Conservation (phyloP, 768 basidiomycete genomes). For the Hygrophoropsis aurantiaca region DNA sequence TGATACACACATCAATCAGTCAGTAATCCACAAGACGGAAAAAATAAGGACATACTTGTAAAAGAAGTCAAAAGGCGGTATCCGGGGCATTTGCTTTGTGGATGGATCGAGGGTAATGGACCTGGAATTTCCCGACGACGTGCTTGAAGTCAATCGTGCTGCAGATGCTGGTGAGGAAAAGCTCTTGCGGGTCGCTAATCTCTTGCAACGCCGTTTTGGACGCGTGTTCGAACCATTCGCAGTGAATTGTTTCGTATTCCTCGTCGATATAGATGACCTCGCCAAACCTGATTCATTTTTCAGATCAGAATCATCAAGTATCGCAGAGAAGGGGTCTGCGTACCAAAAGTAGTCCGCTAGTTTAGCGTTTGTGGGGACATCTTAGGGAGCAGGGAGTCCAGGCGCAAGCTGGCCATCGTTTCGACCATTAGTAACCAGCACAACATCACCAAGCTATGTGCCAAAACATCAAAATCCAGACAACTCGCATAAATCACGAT, state of each 20-base stretch:
- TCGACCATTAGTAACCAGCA: conserved; percentile 50
- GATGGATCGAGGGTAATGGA: no score
- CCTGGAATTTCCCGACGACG: no score
- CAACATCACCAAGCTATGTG: conserved; percentile 67
- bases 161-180: no score
- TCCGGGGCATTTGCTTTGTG: no score
- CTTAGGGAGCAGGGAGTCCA: conserved; percentile 32
- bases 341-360: conserved; percentile 70
- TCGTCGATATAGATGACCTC: conserved; percentile 55
- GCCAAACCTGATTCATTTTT: conserved; percentile 62
- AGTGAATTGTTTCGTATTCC: conserved; percentile 33
- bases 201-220: no score
- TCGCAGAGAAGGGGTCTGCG: neutral
- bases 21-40: no score
- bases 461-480: conserved; percentile 1
- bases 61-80: no score
- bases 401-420: conserved; percentile 28
- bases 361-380: conserved; percentile 37
- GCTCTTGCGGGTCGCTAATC: no score
- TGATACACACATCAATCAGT: neutral
- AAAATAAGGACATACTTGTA: no score
- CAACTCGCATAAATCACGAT: neutral
- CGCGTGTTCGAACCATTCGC: no score
- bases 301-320: neutral
- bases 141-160: no score